Conservation (phyloP, 2,329 filamentous ascomycete species). For the Aspergillus nomiae region DNA sequence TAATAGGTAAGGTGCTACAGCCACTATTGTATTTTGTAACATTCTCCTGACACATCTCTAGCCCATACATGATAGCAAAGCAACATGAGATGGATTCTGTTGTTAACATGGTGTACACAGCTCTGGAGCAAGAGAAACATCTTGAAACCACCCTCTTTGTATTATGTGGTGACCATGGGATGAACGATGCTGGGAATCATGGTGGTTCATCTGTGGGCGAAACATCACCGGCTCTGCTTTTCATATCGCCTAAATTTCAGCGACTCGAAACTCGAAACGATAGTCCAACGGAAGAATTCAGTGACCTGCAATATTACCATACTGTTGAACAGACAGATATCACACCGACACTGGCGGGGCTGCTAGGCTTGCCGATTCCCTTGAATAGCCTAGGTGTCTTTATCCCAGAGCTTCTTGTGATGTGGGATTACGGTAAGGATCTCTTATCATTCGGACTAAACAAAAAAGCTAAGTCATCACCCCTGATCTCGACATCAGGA, state of each 20-base stretch:
- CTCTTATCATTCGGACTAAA: not conserved
- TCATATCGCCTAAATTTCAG: constrained; percentile 81
- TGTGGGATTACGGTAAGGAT: constrained; percentile 69
- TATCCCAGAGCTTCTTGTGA: constrained; percentile 73
- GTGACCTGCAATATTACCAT: constrained; percentile 81
- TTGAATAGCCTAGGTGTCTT: constrained; percentile 89
- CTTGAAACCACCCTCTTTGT: constrained; percentile 79
- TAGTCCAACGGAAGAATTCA: constrained; percentile 61
- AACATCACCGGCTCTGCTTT: constrained; percentile 88
- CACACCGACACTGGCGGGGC: constrained; percentile 80
- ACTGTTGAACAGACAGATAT: constrained; percentile 93
- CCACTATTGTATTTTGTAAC: not conserved
- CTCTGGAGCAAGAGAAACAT: constrained; percentile 70
- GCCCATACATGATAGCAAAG: constrained; percentile 89
- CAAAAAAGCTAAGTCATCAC: not conserved
- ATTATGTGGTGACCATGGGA: constrained; percentile 93
- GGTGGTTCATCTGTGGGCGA: constrained; percentile 92
- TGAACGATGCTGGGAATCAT: constrained; percentile 98
- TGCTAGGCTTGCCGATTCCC: constrained; percentile 85
- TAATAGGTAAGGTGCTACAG: constrained; percentile 58
- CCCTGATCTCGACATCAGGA: constrained; percentile 23
- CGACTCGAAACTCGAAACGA: constrained; percentile 48
- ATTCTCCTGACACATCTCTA: constrained; percentile 38
- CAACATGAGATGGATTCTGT: constrained; percentile 92
- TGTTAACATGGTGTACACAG: constrained; percentile 72